Percentiles rank a stretch among this genome's conserved stretches.
phyloP scores from a whole-genome alignment of 352 stramenopile genomes.

The Phytophthora litchii region DNA sequence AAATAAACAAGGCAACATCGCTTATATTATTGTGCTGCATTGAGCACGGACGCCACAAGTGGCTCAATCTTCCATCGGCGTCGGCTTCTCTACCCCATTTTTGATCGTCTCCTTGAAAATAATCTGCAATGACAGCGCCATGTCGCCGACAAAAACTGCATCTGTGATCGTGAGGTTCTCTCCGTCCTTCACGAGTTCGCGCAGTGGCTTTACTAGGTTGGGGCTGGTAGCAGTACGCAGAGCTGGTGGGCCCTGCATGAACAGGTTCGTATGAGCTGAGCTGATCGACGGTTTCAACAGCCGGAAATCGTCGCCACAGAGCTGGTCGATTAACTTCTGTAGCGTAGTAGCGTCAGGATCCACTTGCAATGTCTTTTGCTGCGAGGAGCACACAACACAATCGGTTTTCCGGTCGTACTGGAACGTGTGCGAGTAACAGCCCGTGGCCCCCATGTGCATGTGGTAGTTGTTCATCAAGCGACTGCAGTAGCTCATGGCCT shows the following conservation, averaged over 20 bases:
- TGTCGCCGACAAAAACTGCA: slow-evolving; percentile 88
- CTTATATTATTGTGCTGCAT: slow-evolving; percentile 15
- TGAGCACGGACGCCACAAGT: background rate
- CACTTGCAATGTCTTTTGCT: slow-evolving; percentile 65
- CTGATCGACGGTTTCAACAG: slow-evolving; percentile 79
- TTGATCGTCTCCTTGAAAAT: slow-evolving; percentile 45
- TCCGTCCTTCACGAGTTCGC: slow-evolving; percentile 87
- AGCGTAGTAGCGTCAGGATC: slow-evolving; percentile 58
- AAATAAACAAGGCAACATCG: background rate
- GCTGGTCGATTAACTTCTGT: slow-evolving; percentile 67
- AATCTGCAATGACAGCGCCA: slow-evolving; percentile 77
- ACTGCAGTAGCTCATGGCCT: slow-evolving; percentile 95
- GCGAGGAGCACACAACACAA: slow-evolving; percentile 87
- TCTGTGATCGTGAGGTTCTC: slow-evolving; percentile 95
- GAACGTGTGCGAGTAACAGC: slow-evolving; percentile 97
- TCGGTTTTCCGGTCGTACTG: slow-evolving; percentile 93
- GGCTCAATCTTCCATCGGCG: slow-evolving; percentile 27
- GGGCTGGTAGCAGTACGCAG: slow-evolving; percentile 90
- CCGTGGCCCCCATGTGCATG: slow-evolving; percentile 97
- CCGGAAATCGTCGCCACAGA: slow-evolving; percentile 64
- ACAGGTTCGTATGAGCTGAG: slow-evolving; percentile 64
- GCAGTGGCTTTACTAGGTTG: slow-evolving; percentile 92
- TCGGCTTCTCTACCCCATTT: slow-evolving; percentile 25
- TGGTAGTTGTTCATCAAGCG: slow-evolving; percentile 99
- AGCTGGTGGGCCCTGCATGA: slow-evolving; percentile 79